Evolutionary conservation across 495 filamentous ascomycete genomes (phyloP), one percentile per base, ranked within the genome.

Genomic region (Penicillium canescens): DNA sequence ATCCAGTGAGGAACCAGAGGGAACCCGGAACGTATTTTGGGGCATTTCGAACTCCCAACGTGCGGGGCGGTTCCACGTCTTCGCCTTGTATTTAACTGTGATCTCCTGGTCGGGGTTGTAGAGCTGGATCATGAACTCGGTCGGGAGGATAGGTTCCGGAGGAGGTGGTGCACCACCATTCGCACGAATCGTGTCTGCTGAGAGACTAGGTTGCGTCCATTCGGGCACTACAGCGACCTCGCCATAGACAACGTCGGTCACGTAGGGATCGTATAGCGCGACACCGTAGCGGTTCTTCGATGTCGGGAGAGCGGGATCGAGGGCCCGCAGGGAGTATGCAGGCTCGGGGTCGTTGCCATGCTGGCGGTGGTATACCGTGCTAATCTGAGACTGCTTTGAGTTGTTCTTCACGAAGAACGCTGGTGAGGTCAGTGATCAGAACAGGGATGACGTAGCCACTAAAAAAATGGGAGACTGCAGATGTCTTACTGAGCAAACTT

Each of bases 1-100:
- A 69, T 98, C 94, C 2, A 98, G 69, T 28, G 78, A 79, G 9
- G 89, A 91, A 0, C 77, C 70, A 0, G 88, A 92, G 0, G 94
- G 94, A 47, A 84, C 80, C 4, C 87, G 80, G 68, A 98, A 98
- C 39, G 85, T 88, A 47, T 84, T 83, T 63, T 92, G 86, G 0
- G 94, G 94, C 77, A 98, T 86, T 63, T 92, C 89, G 68, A 98
- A 98, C 50, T 92, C 89, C 85, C 92, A 98, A 43, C 79, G 81
- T 20, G 89, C 83, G 23, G 84, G 86, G 42, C 83, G 84, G 59
- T 86, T 89, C 89, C 90, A 96, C 46, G 83, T 79, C 46, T 87
- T 87, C 38, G 83, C 74, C 52, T 88, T 82, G 66, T 89, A 82
- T 65, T 78, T 84, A 39, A 98, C 78, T 0, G 74, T 49, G 24